These are phyloP conservation scores for Oidiodendron maius DNA, from an alignment of 495 filamentous ascomycete species.

Conservation along the genomic window DNA sequence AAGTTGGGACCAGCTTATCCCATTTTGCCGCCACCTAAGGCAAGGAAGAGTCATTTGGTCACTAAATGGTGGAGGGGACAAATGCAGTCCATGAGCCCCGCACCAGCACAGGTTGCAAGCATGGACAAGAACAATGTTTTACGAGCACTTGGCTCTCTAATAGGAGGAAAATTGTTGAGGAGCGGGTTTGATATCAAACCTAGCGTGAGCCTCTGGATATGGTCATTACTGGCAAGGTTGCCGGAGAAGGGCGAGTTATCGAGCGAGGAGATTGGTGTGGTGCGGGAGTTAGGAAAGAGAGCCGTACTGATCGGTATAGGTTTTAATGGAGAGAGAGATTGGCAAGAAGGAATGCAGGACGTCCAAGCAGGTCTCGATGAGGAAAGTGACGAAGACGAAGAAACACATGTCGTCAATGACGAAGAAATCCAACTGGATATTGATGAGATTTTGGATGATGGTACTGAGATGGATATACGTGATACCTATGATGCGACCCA, in stretches of 20 bases:
- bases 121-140: slow-evolving; percentile 60
- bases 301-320: slow-evolving; percentile 39
- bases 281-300: slow-evolving; percentile 55
- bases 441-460: slow-evolving; percentile 19
- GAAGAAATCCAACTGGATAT: slow-evolving; percentile 25
- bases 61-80: slow-evolving; percentile 41
- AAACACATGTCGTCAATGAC: slow-evolving; percentile 17
- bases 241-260: slow-evolving; percentile 51
- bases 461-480: not conserved
- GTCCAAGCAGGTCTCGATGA: slow-evolving; percentile 27
- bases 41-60: slow-evolving; percentile 35
- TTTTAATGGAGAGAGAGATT: slow-evolving; percentile 18
- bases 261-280: slow-evolving; percentile 48
- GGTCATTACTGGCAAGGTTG: slow-evolving; percentile 53
- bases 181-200: slow-evolving; percentile 28
- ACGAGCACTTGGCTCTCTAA: slow-evolving; percentile 48
- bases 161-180: slow-evolving; percentile 37
- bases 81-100: slow-evolving; percentile 49
- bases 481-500: not conserved
- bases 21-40: slow-evolving; percentile 45
- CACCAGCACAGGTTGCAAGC: slow-evolving; percentile 59
- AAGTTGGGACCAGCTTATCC: slow-evolving; percentile 52
- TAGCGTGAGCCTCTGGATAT: slow-evolving; percentile 51
- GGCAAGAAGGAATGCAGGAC: slow-evolving; percentile 20
- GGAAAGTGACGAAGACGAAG: slow-evolving; percentile 21